These are phyloP conservation scores for Brassica incana DNA, from an alignment of 345 rosid species.

Conservation along the genomic window DNA sequence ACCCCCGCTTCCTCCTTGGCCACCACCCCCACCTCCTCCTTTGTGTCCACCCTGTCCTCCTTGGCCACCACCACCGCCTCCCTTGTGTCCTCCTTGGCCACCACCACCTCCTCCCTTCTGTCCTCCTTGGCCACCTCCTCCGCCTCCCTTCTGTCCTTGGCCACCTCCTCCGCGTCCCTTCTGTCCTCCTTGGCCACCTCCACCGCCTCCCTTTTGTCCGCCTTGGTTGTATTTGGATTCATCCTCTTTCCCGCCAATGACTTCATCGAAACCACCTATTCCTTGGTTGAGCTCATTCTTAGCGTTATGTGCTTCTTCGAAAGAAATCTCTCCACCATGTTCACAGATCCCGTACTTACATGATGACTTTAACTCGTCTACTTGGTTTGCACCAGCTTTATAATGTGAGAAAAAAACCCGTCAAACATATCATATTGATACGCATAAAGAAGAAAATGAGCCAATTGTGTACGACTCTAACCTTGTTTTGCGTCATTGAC, in stretches of 20 bases:
- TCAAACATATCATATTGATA: not conserved
- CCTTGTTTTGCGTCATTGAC: conserved; percentile 28
- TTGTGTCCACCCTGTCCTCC: conserved; percentile 7
- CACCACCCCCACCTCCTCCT: not conserved
- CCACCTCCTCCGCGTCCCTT: conserved; percentile 4
- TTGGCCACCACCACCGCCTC: not conserved
- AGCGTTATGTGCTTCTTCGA: conserved; percentile 1
- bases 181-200: conserved; percentile 7
- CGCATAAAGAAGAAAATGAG: not conserved
- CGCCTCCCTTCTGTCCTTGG: conserved; percentile 1
- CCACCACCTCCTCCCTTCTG: not conserved
- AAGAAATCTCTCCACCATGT: conserved; percentile 18
- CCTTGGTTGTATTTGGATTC: conserved; percentile 31
- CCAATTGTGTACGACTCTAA: conserved; percentile 10
- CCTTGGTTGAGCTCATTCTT: conserved; percentile 14
- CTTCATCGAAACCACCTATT: not conserved
- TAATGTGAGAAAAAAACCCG: not conserved
- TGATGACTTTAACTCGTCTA: conserved; percentile 15
- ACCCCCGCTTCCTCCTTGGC: not conserved
- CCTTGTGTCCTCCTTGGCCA: conserved; percentile 1
- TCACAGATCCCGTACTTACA: conserved; percentile 24
- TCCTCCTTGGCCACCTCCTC: conserved; percentile 6
- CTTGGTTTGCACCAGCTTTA: conserved; percentile 19
- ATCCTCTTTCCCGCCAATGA: conserved; percentile 12
- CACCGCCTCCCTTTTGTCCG: not conserved